Conservation (phyloP, 164 flowering plant species). For the Aristolochia californica region DNA sequence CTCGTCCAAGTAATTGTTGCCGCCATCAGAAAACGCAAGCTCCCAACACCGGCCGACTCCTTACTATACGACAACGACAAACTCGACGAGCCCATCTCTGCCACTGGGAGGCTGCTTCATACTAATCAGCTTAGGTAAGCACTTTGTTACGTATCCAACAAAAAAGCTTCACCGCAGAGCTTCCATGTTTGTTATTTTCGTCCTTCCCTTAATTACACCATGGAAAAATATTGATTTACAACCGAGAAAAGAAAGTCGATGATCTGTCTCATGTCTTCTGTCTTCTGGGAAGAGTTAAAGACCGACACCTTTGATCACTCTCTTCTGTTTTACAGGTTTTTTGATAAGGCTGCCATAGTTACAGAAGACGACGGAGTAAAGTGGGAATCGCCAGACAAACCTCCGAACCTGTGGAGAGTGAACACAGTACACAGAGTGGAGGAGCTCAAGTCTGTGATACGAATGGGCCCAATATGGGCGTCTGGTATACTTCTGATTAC, state of each 20-base stretch:
- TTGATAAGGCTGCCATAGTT: constrained; percentile 74
- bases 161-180: too few relatives aligned
- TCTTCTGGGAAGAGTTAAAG: too few relatives aligned
- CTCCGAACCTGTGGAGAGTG: constrained; percentile 57
- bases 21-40: constrained; percentile 48
- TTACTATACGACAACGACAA: constrained; percentile 55
- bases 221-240: too few relatives aligned
- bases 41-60: constrained; percentile 20
- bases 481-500: constrained; percentile 62
- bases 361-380: constrained; percentile 34
- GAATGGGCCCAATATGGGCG: constrained; percentile 92
- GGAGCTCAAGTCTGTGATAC: constrained; percentile 57
- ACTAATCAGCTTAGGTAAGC: constrained; percentile 47
- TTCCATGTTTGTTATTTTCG: too few relatives aligned
- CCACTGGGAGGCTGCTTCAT: constrained; percentile 52
- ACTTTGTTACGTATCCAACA: background rate
- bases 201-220: too few relatives aligned
- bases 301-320: too few relatives aligned
- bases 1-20: constrained; percentile 58
- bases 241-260: too few relatives aligned
- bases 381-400: constrained; percentile 5
- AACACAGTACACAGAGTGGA: constrained; percentile 74
- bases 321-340: constrained; percentile 31
- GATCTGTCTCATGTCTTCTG: too few relatives aligned
- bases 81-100: constrained; percentile 58